These are phyloP conservation scores for Rostrohypoxylon terebratum DNA, from an alignment of 495 filamentous ascomycete genomes.

Conservation along the genomic window DNA sequence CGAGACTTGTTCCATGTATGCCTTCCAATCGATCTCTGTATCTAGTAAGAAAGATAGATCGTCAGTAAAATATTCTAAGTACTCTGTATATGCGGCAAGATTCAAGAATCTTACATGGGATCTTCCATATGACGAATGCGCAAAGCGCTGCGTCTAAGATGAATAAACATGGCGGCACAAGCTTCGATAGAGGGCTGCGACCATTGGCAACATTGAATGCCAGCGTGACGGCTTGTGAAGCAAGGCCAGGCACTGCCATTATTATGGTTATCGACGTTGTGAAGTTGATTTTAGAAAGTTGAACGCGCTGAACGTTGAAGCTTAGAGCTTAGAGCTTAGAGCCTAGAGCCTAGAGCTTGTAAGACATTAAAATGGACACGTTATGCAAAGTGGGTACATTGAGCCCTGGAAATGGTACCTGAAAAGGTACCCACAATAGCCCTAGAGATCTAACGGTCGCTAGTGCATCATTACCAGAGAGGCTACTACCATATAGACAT, in stretches of 20 bases:
- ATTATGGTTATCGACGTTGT: slow-evolving; percentile 22
- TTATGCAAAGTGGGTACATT: slow-evolving; percentile 29
- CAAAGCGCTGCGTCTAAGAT: slow-evolving; percentile 80
- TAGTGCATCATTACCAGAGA: background rate
- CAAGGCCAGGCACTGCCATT: slow-evolving; percentile 43
- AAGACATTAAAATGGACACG: slow-evolving; percentile 17
- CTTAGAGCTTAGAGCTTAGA: background rate
- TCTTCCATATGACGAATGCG: slow-evolving; percentile 79
- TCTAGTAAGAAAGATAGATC: slow-evolving; percentile 65
- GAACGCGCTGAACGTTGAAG: slow-evolving; percentile 19
- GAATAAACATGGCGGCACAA: slow-evolving; percentile 71
- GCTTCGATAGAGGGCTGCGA: slow-evolving; percentile 52
- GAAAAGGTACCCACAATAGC: background rate
- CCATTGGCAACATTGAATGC: slow-evolving; percentile 56
- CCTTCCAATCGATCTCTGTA: slow-evolving; percentile 97
- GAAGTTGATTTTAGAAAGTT: slow-evolving; percentile 1
- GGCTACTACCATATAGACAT: too few relatives aligned
- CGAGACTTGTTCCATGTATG: slow-evolving; percentile 93
- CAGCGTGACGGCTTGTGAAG: slow-evolving; percentile 38
- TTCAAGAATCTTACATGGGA: slow-evolving; percentile 77
- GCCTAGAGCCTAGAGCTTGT: background rate
- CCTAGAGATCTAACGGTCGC: background rate
- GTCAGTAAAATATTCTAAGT: background rate
- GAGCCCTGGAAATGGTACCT: background rate
- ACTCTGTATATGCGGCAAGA: background rate